phyloP scores from a whole-genome alignment of 768 basidiomycete species.

The Mycena galopus region DNA sequence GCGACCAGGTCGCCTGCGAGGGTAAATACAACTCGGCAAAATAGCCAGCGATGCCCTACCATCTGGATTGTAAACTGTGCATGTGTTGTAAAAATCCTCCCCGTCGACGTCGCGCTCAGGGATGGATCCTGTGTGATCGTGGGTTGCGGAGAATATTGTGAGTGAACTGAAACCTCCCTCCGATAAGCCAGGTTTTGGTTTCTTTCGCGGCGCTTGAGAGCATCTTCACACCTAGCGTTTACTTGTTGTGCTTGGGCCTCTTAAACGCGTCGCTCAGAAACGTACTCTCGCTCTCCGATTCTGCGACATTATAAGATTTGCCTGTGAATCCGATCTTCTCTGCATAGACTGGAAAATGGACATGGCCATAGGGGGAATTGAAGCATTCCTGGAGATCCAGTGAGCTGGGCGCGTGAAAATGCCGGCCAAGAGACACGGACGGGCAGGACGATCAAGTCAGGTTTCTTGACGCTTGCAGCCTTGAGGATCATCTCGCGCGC shows the following conservation, averaged over 20 bases:
- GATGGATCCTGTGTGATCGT: constrained; percentile 79
- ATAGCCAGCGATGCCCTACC: constrained; percentile 53
- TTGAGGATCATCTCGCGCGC: constrained; percentile 84
- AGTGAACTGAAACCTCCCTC: constrained; percentile 65
- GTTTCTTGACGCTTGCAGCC: constrained; percentile 77
- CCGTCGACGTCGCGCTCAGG: constrained; percentile 81
- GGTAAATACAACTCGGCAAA: constrained; percentile 23
- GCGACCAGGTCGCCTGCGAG: constrained; percentile 85
- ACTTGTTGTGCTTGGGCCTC: constrained; percentile 12
- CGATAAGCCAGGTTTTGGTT: constrained; percentile 89
- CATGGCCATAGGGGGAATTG: constrained; percentile 87
- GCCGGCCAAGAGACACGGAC: constrained; percentile 55
- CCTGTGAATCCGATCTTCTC: constrained; percentile 81
- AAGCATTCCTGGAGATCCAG: constrained; percentile 79
- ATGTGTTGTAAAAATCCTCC: constrained; percentile 91
- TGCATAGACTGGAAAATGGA: constrained; percentile 86
- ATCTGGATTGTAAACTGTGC: constrained; percentile 89
- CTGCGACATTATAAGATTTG: constrained; percentile 66
- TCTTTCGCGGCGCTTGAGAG: constrained; percentile 86
- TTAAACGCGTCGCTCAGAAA: neutral
- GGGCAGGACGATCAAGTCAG: constrained; percentile 87
- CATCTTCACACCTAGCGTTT: constrained; percentile 66
- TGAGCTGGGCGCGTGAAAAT: constrained; percentile 2
- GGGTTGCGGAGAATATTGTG: constrained; percentile 44
- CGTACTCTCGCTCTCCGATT: constrained; percentile 73